Base-by-base conservation (phyloP, 106 monocot species). In the Allium cepa region DNA sequence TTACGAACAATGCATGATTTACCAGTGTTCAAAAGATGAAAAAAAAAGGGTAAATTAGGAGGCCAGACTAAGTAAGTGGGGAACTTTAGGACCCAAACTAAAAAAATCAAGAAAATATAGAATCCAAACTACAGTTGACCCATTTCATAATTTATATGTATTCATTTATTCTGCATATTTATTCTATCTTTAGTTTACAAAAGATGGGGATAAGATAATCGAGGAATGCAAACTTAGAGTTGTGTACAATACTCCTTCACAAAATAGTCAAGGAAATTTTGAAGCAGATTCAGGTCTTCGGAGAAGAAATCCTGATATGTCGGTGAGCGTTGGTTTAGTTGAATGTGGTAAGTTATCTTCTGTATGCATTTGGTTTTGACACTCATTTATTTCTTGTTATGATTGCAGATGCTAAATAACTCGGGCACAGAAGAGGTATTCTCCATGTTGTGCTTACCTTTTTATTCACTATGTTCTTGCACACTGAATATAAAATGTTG, bases 181-280 rank as follows among this genome's bases (percentile, higher is more conserved):
- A 3, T 11, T 18, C 56, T 71, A 26, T 70, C 50, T 52, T 77
- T 62, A 96, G 96, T 96, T 96, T 60, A 88, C 63, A 68, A 92
- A 92, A 64, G 96, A 86, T 28, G 84, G 82, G 11, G 80, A 75
- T 57, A 88, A 77, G 65, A 71, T 78, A 36, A 85, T 94, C 48
- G 82, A 94, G 63, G 94, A 94, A 74, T 74, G 76, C 73, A 94
- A 90, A 73, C 85, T 94, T 68, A 82, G 74, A 47, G 96, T 96
- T 46, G 75, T 92, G 49, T 96, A 88, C 50, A 75, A 59, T 56
- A 55, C 57, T 66, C 72, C 85, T 11, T 52, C 53, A 9, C 75
- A 78, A 52, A 68, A 66, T 76, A 59, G 72, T 17, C 67, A 60
- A 50, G 86, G 59, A 49, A 72, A 75, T 70, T 83, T 67, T 3